These are phyloP conservation scores for Noccaea bulbosa DNA, from an alignment of 345 rosid species.

Conservation along the genomic window DNA sequence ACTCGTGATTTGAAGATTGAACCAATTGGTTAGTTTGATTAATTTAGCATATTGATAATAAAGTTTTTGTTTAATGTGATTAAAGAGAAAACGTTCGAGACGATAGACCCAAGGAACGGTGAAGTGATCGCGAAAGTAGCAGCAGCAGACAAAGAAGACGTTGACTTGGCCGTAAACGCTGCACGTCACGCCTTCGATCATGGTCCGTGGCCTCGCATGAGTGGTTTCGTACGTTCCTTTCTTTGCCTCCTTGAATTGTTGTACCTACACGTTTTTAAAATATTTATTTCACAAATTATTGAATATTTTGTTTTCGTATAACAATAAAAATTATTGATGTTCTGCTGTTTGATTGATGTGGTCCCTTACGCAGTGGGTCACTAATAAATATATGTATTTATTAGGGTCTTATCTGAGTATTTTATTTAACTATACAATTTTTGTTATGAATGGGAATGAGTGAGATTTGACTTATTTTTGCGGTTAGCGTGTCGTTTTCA, in stretches of 20 bases:
- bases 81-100: constrained; percentile 60
- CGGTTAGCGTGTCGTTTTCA: constrained; percentile 24
- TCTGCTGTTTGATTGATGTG: constrained; percentile 21
- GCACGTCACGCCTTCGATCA: constrained; percentile 70
- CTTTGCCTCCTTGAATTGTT: not conserved
- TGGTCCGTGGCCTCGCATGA: constrained; percentile 73
- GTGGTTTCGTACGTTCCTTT: constrained; percentile 56
- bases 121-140: constrained; percentile 51
- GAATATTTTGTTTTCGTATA: not conserved
- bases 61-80: not conserved
- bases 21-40: constrained; percentile 13
- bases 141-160: constrained; percentile 61
- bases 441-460: not conserved
- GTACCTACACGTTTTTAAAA: constrained; percentile 16
- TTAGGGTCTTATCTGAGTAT: not conserved
- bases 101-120: constrained; percentile 62
- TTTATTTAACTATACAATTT: not conserved
- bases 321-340: not conserved
- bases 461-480: constrained; percentile 33
- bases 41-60: constrained; percentile 17
- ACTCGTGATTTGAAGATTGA: constrained; percentile 9
- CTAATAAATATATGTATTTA: constrained; percentile 19
- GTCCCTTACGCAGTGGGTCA: constrained; percentile 26
- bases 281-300: not conserved
- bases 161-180: constrained; percentile 63